Evolutionary conservation across 1,284 basidiomycete species (phyloP).

Genomic region (Marasmius sp.): DNA sequence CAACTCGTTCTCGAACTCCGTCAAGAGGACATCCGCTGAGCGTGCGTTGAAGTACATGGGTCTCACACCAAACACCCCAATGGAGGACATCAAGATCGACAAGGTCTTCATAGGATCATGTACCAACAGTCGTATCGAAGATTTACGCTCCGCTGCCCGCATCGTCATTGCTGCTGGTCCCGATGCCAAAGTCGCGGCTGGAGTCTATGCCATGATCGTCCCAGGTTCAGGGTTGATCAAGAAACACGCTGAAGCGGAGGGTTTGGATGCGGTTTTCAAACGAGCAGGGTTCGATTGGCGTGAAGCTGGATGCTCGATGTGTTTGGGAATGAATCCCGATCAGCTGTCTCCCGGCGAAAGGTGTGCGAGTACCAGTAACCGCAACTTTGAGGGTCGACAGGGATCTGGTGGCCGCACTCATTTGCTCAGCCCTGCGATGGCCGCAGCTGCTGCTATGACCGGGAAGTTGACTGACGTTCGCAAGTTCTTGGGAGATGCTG

Average conservation of each 20-base stretch:
- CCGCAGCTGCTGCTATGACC: slow-evolving; percentile 89
- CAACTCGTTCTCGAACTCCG: slow-evolving; percentile 60
- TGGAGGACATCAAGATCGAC: slow-evolving; percentile 86
- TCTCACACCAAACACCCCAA: slow-evolving; percentile 76
- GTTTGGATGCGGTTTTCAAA: slow-evolving; percentile 88
- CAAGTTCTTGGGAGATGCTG: slow-evolving; percentile 63
- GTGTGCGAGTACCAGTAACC: slow-evolving; percentile 95
- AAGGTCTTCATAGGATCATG: slow-evolving; percentile 98
- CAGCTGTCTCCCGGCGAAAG: slow-evolving; percentile 89
- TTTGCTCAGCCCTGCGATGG: slow-evolving; percentile 94
- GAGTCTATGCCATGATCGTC: slow-evolving; percentile 91
- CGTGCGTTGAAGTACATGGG: slow-evolving; percentile 93
- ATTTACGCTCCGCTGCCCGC: slow-evolving; percentile 86
- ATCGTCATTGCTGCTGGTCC: slow-evolving; percentile 79
- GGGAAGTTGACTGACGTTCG: slow-evolving; percentile 90
- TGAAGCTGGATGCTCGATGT: slow-evolving; percentile 98
- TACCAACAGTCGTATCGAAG: slow-evolving; percentile 96
- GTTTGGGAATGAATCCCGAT: slow-evolving; percentile 97
- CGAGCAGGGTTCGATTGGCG: slow-evolving; percentile 97
- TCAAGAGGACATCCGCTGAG: slow-evolving; percentile 73
- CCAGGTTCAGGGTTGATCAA: slow-evolving; percentile 95
- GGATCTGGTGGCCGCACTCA: slow-evolving; percentile 93
- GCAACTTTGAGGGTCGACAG: slow-evolving; percentile 95
- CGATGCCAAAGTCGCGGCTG: slow-evolving; percentile 76
- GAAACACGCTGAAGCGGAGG: slow-evolving; percentile 93